Evolutionary conservation across 31 red algal species (phyloP), one percentile per base, ranked within the genome.

Genomic region (Bonnemaisonia californica): DNA sequence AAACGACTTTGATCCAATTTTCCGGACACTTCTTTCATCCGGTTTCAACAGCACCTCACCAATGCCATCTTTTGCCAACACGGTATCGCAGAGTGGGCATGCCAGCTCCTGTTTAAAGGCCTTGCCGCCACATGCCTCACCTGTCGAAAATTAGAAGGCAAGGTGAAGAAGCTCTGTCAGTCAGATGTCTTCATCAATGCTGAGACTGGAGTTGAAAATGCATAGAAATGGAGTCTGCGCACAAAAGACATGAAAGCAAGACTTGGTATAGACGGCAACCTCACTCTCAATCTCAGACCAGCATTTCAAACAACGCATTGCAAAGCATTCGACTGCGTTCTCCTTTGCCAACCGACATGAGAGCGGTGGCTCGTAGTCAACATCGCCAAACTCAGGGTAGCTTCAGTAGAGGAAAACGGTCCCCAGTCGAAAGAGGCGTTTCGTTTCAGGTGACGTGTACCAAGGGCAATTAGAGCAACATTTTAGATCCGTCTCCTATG

Each of bases 1-100:
- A 54, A 80, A 89, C 34, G 69, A 45, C 58, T 57, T 81, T 8
- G 75, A 23, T 11, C 66, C 71, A 19, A 54, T 54, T 37, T 81
- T 81, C 55, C 67, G 45, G 2, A 89, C 28, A 36, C 68, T 56
- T 37, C n/a, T 60, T 0, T 57, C 51, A 36, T 89, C 85, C n/a
- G 85, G 85, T 22, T 65, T 48, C 19, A 81, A 28, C 0, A 56
- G 31, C 27, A 89, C 41, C 38, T 78, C 41, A 4, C 75, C 85
- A 54, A 89, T 74, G 30, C 85, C 85, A 66, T 89, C 85, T 45
- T 89, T 89, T 63, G 85, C 59, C 21, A 89, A 67, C 4, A 89
- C 85, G 32, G 85, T 89, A 71, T 89, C 85, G 57, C 85, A 89
- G 34, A 81, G 55, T 18, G 85, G 85, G 40, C 85, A 89, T 34